phyloP scores from a whole-genome alignment of 2,329 filamentous ascomycete genomes.

The Fusarium kyushuense region DNA sequence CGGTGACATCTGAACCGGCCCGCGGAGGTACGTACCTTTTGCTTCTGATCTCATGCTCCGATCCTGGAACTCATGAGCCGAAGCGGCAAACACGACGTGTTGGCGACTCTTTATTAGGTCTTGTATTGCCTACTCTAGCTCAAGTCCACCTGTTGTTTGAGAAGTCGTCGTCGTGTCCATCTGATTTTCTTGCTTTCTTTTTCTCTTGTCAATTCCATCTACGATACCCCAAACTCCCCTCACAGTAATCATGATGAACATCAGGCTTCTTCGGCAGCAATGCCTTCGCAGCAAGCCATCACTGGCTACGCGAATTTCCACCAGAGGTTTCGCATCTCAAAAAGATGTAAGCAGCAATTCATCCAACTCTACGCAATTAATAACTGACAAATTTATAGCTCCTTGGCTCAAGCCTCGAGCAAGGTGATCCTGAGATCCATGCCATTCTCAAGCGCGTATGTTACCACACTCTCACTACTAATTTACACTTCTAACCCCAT shows the following conservation, averaged over 20 bases:
- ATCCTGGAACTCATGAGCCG: constrained; percentile 40
- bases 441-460: constrained; percentile 87
- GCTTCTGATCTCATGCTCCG: constrained; percentile 23
- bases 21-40: constrained; percentile 18
- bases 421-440: constrained; percentile 85
- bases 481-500: background rate
- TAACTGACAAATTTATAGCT: constrained; percentile 65
- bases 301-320: constrained; percentile 34
- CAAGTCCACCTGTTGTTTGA: background rate
- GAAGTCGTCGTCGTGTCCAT: background rate
- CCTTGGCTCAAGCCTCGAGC: constrained; percentile 78
- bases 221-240: background rate
- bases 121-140: constrained; percentile 19
- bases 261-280: constrained; percentile 44
- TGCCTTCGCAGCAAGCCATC: constrained; percentile 44
- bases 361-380: background rate
- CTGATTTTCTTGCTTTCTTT: background rate
- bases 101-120: constrained; percentile 37
- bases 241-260: constrained; percentile 41
- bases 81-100: constrained; percentile 12
- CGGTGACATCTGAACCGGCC: constrained; percentile 28
- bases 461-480: background rate
- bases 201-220: constrained; percentile 2
- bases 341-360: constrained; percentile 33
- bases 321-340: constrained; percentile 42